Evolutionary conservation across 495 filamentous ascomycete genomes (phyloP).

Genomic region (Tetracladium marchalianum): DNA sequence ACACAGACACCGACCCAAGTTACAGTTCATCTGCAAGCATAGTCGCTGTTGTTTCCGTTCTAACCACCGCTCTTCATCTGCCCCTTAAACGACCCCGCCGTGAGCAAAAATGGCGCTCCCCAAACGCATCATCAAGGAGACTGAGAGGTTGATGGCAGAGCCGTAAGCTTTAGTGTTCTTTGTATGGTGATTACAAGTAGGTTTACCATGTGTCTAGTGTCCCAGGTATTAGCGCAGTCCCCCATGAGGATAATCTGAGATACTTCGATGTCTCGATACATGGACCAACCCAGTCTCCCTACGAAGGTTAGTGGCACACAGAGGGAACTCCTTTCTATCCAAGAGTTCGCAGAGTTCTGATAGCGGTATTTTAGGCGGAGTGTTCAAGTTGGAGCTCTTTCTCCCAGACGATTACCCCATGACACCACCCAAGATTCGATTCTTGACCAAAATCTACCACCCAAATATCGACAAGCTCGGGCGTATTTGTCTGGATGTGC

Average conservation of each 20-base stretch:
- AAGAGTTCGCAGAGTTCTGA: not conserved
- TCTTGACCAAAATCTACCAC: constrained; percentile 98
- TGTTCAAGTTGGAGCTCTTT: constrained; percentile 97
- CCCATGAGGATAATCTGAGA: constrained; percentile 95
- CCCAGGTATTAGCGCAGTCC: constrained; percentile 90
- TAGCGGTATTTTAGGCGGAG: constrained; percentile 51
- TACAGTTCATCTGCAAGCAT: too few relatives aligned
- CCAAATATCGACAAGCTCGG: constrained; percentile 98
- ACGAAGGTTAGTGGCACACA: constrained; percentile 54
- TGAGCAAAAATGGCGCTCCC: constrained; percentile 48
- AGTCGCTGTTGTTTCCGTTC: too few relatives aligned
- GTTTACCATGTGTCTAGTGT: constrained; percentile 45
- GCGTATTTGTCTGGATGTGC: constrained; percentile 91
- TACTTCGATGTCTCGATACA: constrained; percentile 98
- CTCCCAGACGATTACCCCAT: constrained; percentile 99
- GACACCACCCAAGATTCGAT: constrained; percentile 96
- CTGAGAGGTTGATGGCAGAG: constrained; percentile 91
- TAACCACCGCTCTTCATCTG: too few relatives aligned
- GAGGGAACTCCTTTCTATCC: not conserved
- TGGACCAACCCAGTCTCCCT: constrained; percentile 87
- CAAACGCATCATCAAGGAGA: constrained; percentile 98
- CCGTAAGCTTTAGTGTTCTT: constrained; percentile 53
- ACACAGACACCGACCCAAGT: too few relatives aligned
- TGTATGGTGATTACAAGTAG: not conserved
- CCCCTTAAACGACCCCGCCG: too few relatives aligned